These are phyloP conservation scores for Hericium erinaceus DNA, from an alignment of 768 basidiomycete species.

Conservation along the genomic window DNA sequence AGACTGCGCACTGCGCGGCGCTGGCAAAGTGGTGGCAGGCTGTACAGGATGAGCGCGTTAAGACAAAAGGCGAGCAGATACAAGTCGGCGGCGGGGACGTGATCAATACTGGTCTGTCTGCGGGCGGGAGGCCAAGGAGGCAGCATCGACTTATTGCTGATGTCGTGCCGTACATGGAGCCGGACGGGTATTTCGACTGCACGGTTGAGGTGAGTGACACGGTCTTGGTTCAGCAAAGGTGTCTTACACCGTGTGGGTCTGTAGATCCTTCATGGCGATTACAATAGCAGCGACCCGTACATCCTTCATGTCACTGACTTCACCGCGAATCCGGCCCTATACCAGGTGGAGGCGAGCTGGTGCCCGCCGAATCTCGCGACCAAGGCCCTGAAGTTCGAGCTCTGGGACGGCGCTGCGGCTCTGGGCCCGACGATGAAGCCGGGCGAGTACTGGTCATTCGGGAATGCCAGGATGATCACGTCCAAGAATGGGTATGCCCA, in stretches of 20 bases:
- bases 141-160: conserved; percentile 44
- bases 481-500: conserved; percentile 6
- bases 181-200: conserved; percentile 50
- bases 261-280: conserved; percentile 10
- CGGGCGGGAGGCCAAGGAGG: conserved; percentile 14
- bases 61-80: conserved; percentile 5
- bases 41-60: conserved; percentile 8
- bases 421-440: conserved; percentile 11
- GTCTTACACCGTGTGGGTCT: not conserved
- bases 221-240: not conserved
- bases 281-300: conserved; percentile 3
- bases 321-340: conserved; percentile 7
- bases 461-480: conserved; percentile 13
- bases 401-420: conserved; percentile 12
- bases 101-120: not conserved
- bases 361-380: conserved; percentile 8
- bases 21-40: conserved; percentile 12
- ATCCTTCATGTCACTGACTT: conserved; percentile 15
- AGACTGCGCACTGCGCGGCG: conserved; percentile 6
- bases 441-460: conserved; percentile 13
- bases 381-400: conserved; percentile 13
- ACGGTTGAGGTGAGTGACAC: conserved; percentile 27
- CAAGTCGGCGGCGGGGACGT: conserved; percentile 10
- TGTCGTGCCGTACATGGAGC: conserved; percentile 32
- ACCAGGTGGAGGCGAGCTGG: conserved; percentile 5